Conservation (phyloP, 2,329 filamentous ascomycete genomes). For the Colletotrichum cereale region DNA sequence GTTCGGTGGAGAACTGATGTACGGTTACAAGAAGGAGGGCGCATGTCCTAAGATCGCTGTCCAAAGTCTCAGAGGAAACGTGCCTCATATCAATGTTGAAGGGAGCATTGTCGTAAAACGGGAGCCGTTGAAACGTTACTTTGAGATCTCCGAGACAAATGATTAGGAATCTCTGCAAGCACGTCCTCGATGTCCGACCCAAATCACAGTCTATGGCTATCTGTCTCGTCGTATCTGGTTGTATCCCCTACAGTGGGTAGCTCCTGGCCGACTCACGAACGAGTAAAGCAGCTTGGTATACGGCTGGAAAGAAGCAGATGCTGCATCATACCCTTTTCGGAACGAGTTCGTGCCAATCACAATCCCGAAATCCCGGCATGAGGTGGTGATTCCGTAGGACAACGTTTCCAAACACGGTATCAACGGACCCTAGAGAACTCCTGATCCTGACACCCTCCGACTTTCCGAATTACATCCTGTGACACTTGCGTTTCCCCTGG, state of each 20-base stretch:
- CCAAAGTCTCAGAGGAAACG: neutral
- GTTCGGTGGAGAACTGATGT: neutral
- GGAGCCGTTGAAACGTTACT: slow-evolving; percentile 17
- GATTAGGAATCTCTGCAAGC: neutral
- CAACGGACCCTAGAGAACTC: too few species aligned
- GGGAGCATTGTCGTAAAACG: neutral
- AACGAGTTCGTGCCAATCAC: neutral
- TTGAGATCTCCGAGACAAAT: neutral
- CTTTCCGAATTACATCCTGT: neutral
- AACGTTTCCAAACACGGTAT: neutral
- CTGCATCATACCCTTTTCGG: neutral
- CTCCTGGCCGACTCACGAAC: neutral
- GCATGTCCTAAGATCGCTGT: too few species aligned
- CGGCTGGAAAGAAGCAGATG: neutral
- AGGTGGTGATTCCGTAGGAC: too few species aligned
- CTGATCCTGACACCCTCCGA: neutral
- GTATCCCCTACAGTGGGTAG: neutral
- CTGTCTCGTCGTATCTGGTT: neutral
- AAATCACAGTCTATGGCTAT: slow-evolving; percentile 21
- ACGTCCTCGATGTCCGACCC: slow-evolving; percentile 2
- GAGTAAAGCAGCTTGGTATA: neutral
- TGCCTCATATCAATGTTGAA: slow-evolving; percentile 8
- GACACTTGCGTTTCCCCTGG: neutral
- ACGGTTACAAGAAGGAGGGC: neutral
- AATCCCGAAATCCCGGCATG: neutral